A percentile compares a stretch with the other conserved stretches of the same genome.
These are phyloP conservation scores for Cyphellophora europaea DNA, from an alignment of 2,329 filamentous ascomycete genomes.

Conservation along the genomic window DNA sequence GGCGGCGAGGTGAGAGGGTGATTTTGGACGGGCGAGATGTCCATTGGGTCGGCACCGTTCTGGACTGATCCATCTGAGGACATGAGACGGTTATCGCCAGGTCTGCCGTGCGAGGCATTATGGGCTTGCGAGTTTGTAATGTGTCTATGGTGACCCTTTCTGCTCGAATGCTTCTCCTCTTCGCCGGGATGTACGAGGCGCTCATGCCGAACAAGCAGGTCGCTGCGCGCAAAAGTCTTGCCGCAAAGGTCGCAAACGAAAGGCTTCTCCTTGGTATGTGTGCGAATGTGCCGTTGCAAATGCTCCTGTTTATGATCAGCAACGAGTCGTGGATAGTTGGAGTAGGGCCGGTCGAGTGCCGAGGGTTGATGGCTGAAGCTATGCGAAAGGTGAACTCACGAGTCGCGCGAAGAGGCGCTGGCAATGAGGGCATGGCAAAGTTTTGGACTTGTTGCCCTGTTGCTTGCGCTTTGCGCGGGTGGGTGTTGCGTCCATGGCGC, in stretches of 20 bases:
- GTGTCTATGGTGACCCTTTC: slow-evolving; percentile 18
- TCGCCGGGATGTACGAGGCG: slow-evolving; percentile 38
- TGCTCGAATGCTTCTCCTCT: slow-evolving; percentile 20
- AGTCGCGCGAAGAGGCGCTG: slow-evolving; percentile 38
- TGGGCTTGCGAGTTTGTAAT: slow-evolving; percentile 10
- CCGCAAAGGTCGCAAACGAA: slow-evolving; percentile 41
- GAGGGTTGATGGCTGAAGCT: background rate
- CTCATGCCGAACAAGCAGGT: slow-evolving; percentile 40
- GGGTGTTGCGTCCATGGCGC: slow-evolving; percentile 12
- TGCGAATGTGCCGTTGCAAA: slow-evolving; percentile 42
- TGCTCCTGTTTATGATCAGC: slow-evolving; percentile 26
- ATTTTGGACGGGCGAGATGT: slow-evolving; percentile 15
- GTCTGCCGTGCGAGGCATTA: background rate
- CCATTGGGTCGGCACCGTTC: slow-evolving; percentile 15
- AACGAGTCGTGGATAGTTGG: background rate
- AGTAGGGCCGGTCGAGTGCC: no score
- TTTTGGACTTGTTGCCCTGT: slow-evolving; percentile 31
- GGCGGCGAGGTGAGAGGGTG: slow-evolving; percentile 27
- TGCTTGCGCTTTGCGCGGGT: slow-evolving; percentile 18
- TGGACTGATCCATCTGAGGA: background rate
- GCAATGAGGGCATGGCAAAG: slow-evolving; percentile 39
- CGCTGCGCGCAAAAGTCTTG: slow-evolving; percentile 40
- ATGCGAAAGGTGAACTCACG: slow-evolving; percentile 11
- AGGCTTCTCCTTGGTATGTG: slow-evolving; percentile 41
- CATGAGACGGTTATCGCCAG: background rate